A percentile compares a stretch with the other conserved stretches of the same genome.
Conservation (phyloP, 441 rosid species). For the Capsella rubella region DNA sequence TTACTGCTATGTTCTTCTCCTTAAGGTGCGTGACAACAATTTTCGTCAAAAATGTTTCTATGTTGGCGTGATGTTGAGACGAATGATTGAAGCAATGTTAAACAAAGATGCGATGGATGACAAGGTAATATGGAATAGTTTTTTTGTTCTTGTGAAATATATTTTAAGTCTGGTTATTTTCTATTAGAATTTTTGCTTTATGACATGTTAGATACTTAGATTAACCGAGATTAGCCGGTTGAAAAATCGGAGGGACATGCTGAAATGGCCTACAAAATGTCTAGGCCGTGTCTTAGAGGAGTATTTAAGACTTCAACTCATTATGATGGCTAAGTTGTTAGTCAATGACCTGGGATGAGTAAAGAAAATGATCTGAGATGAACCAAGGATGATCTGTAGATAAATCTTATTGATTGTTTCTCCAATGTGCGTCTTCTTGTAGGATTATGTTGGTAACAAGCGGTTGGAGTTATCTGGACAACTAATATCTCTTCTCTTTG, state of each 20-base stretch:
- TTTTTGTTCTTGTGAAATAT: neutral
- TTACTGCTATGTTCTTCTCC: slow-evolving; percentile 40
- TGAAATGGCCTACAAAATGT: slow-evolving; percentile 17
- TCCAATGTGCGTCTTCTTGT: slow-evolving; percentile 34
- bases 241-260: slow-evolving; percentile 12
- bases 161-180: slow-evolving; percentile 25
- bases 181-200: slow-evolving; percentile 26
- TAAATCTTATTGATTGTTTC: slow-evolving; percentile 16
- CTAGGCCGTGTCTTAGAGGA: slow-evolving; percentile 10
- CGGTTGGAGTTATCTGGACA: slow-evolving; percentile 96
- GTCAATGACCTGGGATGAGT: slow-evolving; percentile 21
- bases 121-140: slow-evolving; percentile 60
- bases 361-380: neutral
- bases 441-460: slow-evolving; percentile 99
- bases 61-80: slow-evolving; percentile 96
- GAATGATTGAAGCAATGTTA: slow-evolving; percentile 93
- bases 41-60: slow-evolving; percentile 92
- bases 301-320: slow-evolving; percentile 6
- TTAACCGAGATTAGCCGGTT: slow-evolving; percentile 15
- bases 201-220: slow-evolving; percentile 15
- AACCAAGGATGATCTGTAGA: slow-evolving; percentile 14
- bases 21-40: slow-evolving; percentile 70
- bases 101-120: slow-evolving; percentile 99
- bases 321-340: slow-evolving; percentile 24
- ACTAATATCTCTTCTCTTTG: slow-evolving; percentile 90